phyloP scores from a whole-genome alignment of 768 basidiomycete genomes.

The Kwoniella bestiolae region DNA sequence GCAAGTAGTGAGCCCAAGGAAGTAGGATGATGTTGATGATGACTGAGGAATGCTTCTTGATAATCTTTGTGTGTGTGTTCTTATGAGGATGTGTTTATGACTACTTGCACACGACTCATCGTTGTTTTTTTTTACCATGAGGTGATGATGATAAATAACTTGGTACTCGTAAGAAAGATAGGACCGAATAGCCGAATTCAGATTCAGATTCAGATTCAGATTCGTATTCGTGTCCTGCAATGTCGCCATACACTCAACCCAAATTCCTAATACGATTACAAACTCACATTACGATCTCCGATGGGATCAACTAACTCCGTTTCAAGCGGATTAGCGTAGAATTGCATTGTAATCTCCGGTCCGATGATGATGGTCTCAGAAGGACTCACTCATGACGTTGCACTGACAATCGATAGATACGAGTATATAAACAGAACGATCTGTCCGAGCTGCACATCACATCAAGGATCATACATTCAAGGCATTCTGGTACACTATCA shows the following conservation, averaged over 20 bases:
- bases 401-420: background rate
- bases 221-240: no score
- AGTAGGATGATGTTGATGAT: background rate
- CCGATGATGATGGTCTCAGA: background rate
- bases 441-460: no score
- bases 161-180: background rate
- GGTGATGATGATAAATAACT: background rate
- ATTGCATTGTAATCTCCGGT: background rate
- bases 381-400: no score
- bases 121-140: no score
- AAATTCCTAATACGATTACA: background rate
- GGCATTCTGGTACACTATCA: background rate
- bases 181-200: background rate
- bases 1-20: background rate
- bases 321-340: background rate
- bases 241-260: background rate
- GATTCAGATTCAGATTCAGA: background rate
- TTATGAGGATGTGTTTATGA: background rate
- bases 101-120: background rate
- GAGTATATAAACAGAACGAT: no score
- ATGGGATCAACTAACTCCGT: background rate
- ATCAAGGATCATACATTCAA: no score
- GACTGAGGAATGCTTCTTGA: no score
- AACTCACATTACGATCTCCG: background rate
- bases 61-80: background rate